Conservation (phyloP, 2,329 filamentous ascomycete genomes). For the Penicillium brasilianum region DNA sequence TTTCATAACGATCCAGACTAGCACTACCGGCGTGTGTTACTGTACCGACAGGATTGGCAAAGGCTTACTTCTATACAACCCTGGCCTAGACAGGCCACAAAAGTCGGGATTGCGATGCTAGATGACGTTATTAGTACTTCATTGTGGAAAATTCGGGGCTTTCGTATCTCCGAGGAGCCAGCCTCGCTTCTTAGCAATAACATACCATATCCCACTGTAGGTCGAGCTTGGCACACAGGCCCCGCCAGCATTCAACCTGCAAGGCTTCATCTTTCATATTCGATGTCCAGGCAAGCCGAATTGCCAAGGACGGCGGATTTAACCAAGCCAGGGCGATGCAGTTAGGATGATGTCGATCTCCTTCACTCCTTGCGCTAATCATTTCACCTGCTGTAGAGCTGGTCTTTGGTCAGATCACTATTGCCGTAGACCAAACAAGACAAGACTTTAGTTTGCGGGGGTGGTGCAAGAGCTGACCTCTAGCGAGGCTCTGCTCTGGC, state of each 20-base stretch:
- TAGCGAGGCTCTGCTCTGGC: neutral
- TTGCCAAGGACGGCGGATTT: neutral
- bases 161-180: neutral
- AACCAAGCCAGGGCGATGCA: neutral
- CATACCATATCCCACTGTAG: neutral
- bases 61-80: conserved; percentile 24
- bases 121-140: conserved; percentile 16
- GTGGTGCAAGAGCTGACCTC: neutral
- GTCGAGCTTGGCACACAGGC: neutral
- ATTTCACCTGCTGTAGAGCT: neutral
- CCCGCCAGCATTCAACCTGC: neutral
- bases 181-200: neutral
- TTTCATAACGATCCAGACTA: conserved; percentile 3
- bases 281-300: neutral
- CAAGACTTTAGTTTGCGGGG: neutral
- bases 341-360: neutral
- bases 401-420: neutral
- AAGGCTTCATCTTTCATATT: neutral
- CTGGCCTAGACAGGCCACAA: neutral
- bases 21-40: conserved; percentile 9
- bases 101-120: conserved; percentile 8
- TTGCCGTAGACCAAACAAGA: neutral
- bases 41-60: conserved; percentile 20
- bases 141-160: neutral
- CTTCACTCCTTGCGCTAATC: neutral